These are phyloP conservation scores for Nidularia sp. DNA, from an alignment of 768 basidiomycete species.

Conservation along the genomic window DNA sequence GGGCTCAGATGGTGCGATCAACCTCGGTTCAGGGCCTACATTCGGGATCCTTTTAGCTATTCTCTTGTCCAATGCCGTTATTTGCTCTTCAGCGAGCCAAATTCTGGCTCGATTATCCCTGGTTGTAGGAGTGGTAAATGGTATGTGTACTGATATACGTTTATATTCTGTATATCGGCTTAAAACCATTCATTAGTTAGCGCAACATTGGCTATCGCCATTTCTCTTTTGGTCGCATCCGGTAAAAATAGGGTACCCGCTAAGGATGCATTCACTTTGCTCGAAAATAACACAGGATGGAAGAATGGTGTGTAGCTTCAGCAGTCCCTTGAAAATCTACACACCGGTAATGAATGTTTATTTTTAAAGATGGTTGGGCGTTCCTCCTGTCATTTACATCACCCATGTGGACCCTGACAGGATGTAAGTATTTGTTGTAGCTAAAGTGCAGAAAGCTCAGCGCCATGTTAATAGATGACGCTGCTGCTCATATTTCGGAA, in stretches of 20 bases:
- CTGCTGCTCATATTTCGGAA: conserved; percentile 63
- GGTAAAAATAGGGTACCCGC: conserved; percentile 46
- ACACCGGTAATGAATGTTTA: background rate
- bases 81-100: conserved; percentile 55
- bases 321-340: background rate
- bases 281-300: conserved; percentile 65
- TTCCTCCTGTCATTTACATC: conserved; percentile 59
- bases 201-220: background rate
- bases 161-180: background rate
- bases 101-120: conserved; percentile 55
- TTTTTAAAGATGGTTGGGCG: conserved; percentile 49
- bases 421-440: conserved; percentile 34
- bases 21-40: conserved; percentile 43
- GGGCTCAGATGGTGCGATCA: conserved; percentile 42
- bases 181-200: background rate
- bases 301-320: conserved; percentile 31
- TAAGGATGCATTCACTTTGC: conserved; percentile 51
- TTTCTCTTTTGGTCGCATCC: conserved; percentile 34
- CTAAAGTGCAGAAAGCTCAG: background rate
- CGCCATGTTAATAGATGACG: conserved; percentile 43
- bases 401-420: conserved; percentile 65
- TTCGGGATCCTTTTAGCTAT: conserved; percentile 56
- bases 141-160: conserved; percentile 21
- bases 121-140: conserved; percentile 51
- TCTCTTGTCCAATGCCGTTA: conserved; percentile 48